These are phyloP conservation scores for Talaromyces liani DNA, from an alignment of 495 filamentous ascomycete genomes.

Conservation along the genomic window DNA sequence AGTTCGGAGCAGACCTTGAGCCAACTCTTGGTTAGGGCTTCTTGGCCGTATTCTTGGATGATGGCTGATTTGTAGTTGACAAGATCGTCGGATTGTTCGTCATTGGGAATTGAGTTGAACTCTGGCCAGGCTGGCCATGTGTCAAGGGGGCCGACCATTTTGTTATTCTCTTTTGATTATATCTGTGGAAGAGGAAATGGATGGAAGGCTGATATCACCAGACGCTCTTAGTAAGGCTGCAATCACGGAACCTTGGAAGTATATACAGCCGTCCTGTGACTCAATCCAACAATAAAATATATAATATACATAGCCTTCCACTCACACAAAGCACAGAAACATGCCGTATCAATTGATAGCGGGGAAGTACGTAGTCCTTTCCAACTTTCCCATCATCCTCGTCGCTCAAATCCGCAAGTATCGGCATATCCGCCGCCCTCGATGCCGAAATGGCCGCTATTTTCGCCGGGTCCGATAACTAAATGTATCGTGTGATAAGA, in stretches of 20 bases:
- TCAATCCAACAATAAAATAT: background rate
- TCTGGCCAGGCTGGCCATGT: too few relatives aligned
- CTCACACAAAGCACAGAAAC: background rate
- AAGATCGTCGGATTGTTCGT: too few relatives aligned
- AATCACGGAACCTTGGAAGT: background rate
- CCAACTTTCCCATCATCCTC: background rate
- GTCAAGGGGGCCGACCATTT: too few relatives aligned
- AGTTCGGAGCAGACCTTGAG: background rate
- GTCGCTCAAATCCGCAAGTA: background rate
- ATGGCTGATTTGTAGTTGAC: too few relatives aligned
- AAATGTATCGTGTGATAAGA: background rate
- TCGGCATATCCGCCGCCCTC: background rate
- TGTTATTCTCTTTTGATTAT: too few relatives aligned
- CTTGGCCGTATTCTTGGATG: background rate
- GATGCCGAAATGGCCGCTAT: background rate
- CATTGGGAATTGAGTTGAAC: too few relatives aligned
- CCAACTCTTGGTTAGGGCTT: background rate
- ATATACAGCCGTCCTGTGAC: background rate
- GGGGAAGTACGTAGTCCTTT: background rate
- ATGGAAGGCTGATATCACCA: too few relatives aligned
- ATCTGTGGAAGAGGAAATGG: too few relatives aligned
- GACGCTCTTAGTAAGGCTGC: background rate
- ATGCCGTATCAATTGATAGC: background rate
- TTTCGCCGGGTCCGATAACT: background rate
- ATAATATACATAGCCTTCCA: background rate